A percentile compares a stretch with the other conserved stretches of the same genome.
Evolutionary conservation across 805 yeast genomes (phyloP).

Genomic region (Candida mattraensis): DNA sequence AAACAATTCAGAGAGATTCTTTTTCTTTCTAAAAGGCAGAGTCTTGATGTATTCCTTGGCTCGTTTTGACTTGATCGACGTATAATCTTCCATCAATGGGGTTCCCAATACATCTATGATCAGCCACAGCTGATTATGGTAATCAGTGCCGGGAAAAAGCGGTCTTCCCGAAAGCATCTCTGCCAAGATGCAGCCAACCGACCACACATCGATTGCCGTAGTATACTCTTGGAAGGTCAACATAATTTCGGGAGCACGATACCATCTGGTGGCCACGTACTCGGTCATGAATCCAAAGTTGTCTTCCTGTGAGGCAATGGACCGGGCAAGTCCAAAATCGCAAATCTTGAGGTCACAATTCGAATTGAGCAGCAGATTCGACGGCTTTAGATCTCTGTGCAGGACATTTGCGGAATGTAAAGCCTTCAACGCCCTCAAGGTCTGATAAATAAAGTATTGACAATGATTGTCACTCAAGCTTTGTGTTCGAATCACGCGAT

Average conservation of each 20-base stretch:
- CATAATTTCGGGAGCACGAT: constrained; percentile 97
- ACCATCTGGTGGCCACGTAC: constrained; percentile 97
- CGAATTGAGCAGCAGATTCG: constrained; percentile 80
- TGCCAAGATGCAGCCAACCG: constrained; percentile 93
- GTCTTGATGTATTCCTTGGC: constrained; percentile 87
- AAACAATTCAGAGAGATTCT: constrained; percentile 52
- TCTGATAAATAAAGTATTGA: constrained; percentile 91
- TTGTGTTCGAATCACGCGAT: constrained; percentile 79
- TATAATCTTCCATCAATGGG: constrained; percentile 77
- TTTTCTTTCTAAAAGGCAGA: constrained; percentile 68
- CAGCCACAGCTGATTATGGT: constrained; percentile 83
- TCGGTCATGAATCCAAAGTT: constrained; percentile 88
- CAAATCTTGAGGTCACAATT: constrained; percentile 93
- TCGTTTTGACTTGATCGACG: constrained; percentile 70
- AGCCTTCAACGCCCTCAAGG: constrained; percentile 84
- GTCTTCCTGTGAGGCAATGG: constrained; percentile 61
- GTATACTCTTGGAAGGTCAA: constrained; percentile 90
- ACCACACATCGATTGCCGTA: constrained; percentile 95
- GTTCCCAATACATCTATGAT: constrained; percentile 87
- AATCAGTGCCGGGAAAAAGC: constrained; percentile 90
- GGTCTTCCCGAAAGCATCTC: constrained; percentile 87
- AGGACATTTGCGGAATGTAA: constrained; percentile 92
- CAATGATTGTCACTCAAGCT: constrained; percentile 86
- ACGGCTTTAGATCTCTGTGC: constrained; percentile 91
- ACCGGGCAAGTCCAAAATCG: constrained; percentile 88